Base-by-base conservation (phyloP, 495 filamentous ascomycete genomes). In the Barbatosphaeria neglecta region DNA sequence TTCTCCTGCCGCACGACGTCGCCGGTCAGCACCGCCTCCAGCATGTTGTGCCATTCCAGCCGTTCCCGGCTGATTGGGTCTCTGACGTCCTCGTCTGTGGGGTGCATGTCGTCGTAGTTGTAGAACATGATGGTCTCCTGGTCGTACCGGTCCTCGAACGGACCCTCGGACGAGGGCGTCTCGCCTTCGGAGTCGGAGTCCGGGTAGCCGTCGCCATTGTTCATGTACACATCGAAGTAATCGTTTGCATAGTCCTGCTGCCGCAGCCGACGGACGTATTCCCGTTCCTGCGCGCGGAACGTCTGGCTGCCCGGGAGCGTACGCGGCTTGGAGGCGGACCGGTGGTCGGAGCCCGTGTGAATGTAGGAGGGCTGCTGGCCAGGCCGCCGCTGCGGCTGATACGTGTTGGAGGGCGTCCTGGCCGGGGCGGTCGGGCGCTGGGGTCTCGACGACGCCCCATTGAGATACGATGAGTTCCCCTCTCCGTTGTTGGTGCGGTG, bases 1-100 rank as follows among this genome's bases (percentile, higher is more conserved):
- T 97, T 98, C 68, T 98, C 92, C 62, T 98, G 92, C 51, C 86
- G 85, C 19, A 98, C 90, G 10, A 98, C 93, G 62, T 98, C 92
- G 43, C 92, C 92, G 28, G 90, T 97, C 52, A 98, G 65, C 3
- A 98, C 92, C 1, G 87, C 90, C 22, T 90, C 87, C 33, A 98
- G 70, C 92, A 98, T 98, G 4, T 86, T 84, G 66, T 98, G 90
- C 92, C 92, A 98, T 64, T 98, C 93, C 22, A 98, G 68, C 31
- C 92, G 73, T 63, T 97, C 92, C 44, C 92, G 78, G 57, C 92
- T 97, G 52, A 78, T 81, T 1, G 86, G 84, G 52, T 93, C 84
- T 67, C 83, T 83, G 27, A 96, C 68, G 60, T 98, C 93, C 48
- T 96, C 92, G 23, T 83, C 65, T 4, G 87, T 88, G 3, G 90